A percentile compares a stretch with the other conserved stretches of the same genome.
Evolutionary conservation across 768 basidiomycete genomes (phyloP).

Genomic region (Coprinellus aureogranulatus): DNA sequence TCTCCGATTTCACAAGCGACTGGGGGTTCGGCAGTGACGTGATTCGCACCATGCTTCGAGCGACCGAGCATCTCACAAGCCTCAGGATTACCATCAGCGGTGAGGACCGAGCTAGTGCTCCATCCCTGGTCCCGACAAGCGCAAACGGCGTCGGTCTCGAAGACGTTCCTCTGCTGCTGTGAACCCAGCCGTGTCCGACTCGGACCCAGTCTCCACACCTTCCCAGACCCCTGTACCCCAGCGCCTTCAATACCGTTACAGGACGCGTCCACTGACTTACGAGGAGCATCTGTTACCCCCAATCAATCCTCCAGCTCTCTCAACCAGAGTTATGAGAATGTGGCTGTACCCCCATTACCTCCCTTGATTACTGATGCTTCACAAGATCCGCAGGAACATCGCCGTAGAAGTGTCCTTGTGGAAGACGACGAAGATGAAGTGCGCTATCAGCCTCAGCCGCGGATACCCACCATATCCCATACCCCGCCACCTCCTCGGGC

Average conservation of each 20-base stretch:
- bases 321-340: constrained; percentile 29
- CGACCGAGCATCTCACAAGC: too few species aligned
- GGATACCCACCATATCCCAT: constrained; percentile 38
- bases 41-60: too few species aligned
- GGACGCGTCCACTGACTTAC: constrained; percentile 36
- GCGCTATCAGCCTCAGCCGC: constrained; percentile 27
- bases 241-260: constrained; percentile 48
- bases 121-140: constrained; percentile 49
- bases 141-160: constrained; percentile 57
- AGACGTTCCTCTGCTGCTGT: constrained; percentile 38
- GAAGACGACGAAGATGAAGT: constrained; percentile 69
- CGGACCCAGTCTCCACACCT: constrained; percentile 47
- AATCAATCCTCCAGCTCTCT: constrained; percentile 36
- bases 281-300: constrained; percentile 43
- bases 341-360: constrained; percentile 16
- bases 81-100: too few species aligned
- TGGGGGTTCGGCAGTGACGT: too few species aligned
- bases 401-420: constrained; percentile 63
- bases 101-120: constrained; percentile 49
- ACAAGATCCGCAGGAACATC: constrained; percentile 39
- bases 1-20: too few species aligned
- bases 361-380: constrained; percentile 13
- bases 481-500: constrained; percentile 44
- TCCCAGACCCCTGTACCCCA: constrained; percentile 60
- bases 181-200: constrained; percentile 51